phyloP scores from a whole-genome alignment of 345 rosid species.

The Eucalyptus caleyi region DNA sequence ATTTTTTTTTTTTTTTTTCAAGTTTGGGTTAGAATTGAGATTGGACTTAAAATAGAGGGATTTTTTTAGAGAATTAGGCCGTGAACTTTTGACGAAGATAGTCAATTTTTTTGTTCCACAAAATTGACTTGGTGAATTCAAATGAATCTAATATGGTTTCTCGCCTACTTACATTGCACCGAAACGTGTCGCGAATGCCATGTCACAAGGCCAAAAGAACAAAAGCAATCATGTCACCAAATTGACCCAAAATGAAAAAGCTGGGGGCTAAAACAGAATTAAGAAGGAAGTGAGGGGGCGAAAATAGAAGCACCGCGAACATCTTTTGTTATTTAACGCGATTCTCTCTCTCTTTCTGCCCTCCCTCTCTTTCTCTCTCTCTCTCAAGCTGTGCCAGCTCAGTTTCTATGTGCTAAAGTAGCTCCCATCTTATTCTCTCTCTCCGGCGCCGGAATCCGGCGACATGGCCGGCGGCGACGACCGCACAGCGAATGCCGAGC shows the following conservation, averaged over 20 bases:
- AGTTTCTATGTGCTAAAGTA: background rate
- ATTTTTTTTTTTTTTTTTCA: too few species aligned
- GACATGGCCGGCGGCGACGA: conserved; percentile 4
- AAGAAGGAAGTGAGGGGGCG: background rate
- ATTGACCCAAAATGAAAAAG: background rate
- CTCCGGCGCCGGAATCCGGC: conserved; percentile 37
- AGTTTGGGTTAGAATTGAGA: background rate
- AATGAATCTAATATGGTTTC: background rate
- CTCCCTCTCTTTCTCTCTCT: background rate
- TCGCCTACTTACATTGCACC: background rate
- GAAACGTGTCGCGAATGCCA: background rate
- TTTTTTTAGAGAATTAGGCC: background rate
- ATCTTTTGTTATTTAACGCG: background rate
- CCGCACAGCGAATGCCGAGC: background rate
- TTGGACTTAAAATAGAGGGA: background rate
- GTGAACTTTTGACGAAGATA: background rate
- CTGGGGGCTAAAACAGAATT: background rate
- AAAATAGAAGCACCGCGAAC: background rate
- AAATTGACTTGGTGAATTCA: background rate
- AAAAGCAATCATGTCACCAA: background rate
- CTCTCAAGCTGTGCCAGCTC: background rate
- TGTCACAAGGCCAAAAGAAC: background rate
- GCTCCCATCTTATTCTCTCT: background rate
- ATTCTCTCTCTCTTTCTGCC: background rate
- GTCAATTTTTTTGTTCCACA: background rate